phyloP scores from a whole-genome alignment of 176 grass and related monocot species.

The Cenchrus purpureus region DNA sequence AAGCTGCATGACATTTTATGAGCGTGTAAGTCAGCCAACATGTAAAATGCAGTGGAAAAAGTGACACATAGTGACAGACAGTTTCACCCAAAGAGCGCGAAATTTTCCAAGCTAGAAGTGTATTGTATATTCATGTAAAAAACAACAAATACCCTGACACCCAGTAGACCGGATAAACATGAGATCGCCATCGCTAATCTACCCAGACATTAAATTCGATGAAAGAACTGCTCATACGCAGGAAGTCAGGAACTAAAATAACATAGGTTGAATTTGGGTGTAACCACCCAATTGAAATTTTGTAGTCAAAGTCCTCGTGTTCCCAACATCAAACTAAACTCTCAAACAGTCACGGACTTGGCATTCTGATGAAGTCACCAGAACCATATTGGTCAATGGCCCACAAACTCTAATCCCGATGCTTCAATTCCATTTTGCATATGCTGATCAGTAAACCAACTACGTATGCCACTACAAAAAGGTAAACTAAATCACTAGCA shows the following conservation, averaged over 20 bases:
- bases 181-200: constrained; percentile 16
- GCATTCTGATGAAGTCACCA: not conserved
- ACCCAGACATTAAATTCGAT: not conserved
- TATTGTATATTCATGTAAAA: not conserved
- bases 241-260: not conserved
- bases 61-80: not conserved
- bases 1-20: not conserved
- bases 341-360: not conserved
- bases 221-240: not conserved
- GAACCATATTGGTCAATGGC: not conserved
- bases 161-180: constrained; percentile 4
- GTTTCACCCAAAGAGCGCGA: not conserved
- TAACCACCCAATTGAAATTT: not conserved
- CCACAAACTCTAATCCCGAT: not conserved
- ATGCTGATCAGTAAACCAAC: constrained; percentile 6
- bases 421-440: not conserved
- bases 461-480: not conserved
- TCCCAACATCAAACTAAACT: not conserved
- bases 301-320: not conserved
- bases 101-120: not conserved
- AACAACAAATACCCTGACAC: not conserved
- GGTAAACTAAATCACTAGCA: constrained; percentile 8
- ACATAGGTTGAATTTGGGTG: not conserved
- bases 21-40: not conserved
- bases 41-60: not conserved